Evolutionary conservation across 805 yeast genomes (phyloP), one percentile per base, ranked within the genome.

Genomic region (Wilhelminamyces savonicus): DNA sequence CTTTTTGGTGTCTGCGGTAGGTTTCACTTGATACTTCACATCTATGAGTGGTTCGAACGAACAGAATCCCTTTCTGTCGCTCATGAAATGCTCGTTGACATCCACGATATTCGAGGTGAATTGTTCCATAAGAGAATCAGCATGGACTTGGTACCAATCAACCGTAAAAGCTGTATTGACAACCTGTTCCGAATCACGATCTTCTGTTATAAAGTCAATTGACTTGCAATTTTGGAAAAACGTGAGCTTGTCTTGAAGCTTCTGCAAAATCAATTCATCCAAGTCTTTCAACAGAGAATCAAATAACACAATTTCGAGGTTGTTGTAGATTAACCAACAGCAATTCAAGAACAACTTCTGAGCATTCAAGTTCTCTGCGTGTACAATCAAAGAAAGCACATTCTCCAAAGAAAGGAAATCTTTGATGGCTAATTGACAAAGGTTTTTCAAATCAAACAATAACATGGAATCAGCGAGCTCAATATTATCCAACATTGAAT

Each of bases 291-390:
- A 43, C 6, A 47, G 25, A 2, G 48, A 35, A 31, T 76, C 78
- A 30, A 75, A 69, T 20, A 86, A 56, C 11, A 83, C 44, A 3
- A 74, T 46, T 18, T 78, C 86, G 32, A 82, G 55, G 48, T 85
- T 84, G 39, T 72, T 66, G 40, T 71, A 76, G 9, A 84, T 62
- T 41, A 71, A 82, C 78, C 85, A 78, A 16, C 78, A 57, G 46
- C 94, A 74, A 31, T 74, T 70, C 28, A 66, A 63, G 36, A 75
- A 63, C 21, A 87, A 51, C 39, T 78, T 72, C 9, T 54, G 49
- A 5, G 86, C 82, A 13, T 67, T 52, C 27, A 68, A 56, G 13
- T 56, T 43, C 26, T 66, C 66, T 0, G 94, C 69, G 43, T 77
- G 77, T 9, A 66, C 55, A 10, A 83, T 45, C 10, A 86, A 46